Base-by-base conservation (phyloP, 2,329 filamentous ascomycete species). In the Neofusicoccum kwambonambiense region DNA sequence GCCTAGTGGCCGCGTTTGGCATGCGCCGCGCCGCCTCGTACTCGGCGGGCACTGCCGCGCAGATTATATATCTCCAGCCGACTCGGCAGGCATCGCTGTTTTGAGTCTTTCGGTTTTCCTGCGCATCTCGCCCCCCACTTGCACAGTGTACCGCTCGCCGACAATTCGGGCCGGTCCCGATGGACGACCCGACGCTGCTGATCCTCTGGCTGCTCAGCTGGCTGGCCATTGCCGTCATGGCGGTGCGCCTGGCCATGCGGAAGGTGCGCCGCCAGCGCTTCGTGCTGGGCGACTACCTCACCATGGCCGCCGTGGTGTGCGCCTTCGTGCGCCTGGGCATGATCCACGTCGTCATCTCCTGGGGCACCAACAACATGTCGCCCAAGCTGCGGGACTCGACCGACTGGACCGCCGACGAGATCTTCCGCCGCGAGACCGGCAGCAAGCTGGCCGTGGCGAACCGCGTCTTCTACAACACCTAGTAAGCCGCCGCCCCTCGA, bases 381-480 rank as follows among this genome's bases (percentile, higher is more conserved):
- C 19, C 56, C 31, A 22, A 37, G 56, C 11, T 45, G 13, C 42
- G 41, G 3, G n/a, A 19, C 5, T 35, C n/a, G 4, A 45, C 27
- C 2, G 17, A 45, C 7, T 60, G 22, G 27, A 60, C 56, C 1
- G 27, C 56, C 3, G 27, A 47, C 19, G 41, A 60, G 56, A 37
- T 60, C 1, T 47, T 37, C 22, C 56, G 31, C 3, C 42, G 56
- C 13, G 56, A 60, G 31, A 60, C 41, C 19, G 56, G 56, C 7
- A 60, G 56, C 56, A 60, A 60, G 27, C 41, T 60, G 8, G 42
- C 56, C n/a, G 9, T 60, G 5, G 42, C n/a, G 12, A 60, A 60
- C 12, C 56, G 56, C n/a, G 56, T 60, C 27, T 60, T 60, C 5
- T 60, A 60, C 56, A 60, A 60, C 44, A 31, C 56, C 19, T 60